phyloP scores from a whole-genome alignment of 768 basidiomycete species.

The Podaxis pistillaris region DNA sequence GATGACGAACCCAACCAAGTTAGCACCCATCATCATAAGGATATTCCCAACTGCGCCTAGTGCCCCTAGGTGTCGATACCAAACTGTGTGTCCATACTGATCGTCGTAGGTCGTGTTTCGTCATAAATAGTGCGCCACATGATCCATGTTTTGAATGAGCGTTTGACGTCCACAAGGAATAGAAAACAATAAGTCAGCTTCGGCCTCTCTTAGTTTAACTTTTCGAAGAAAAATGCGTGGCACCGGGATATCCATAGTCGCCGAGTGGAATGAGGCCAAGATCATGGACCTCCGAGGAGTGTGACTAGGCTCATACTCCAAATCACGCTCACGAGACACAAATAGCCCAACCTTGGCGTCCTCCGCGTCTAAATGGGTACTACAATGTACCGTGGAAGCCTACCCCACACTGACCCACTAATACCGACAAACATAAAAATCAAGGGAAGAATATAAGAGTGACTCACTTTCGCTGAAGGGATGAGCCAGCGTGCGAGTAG shows the following conservation, averaged over 20 bases:
- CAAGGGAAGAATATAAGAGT: neutral
- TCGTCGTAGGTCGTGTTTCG: neutral
- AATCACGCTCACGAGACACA: neutral
- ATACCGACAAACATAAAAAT: neutral
- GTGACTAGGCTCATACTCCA: neutral
- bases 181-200: neutral
- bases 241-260: neutral
- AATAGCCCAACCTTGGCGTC: neutral
- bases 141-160: neutral
- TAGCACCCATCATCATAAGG: constrained; percentile 87
- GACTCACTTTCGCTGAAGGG: constrained; percentile 60
- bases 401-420: neutral
- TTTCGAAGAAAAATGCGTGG: neutral
- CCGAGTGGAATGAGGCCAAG: neutral
- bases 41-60: constrained; percentile 82
- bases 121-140: neutral
- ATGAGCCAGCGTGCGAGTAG: constrained; percentile 59
- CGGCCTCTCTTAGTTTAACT: neutral
- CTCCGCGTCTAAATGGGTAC: neutral
- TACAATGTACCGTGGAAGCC: neutral
- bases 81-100: constrained; percentile 66
- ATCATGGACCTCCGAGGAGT: neutral
- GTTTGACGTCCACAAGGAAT: neutral
- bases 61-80: constrained; percentile 89
- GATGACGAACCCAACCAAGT: constrained; percentile 93